A percentile compares a stretch with the other conserved stretches of the same genome.
phyloP scores from a whole-genome alignment of 345 rosid species.

The Conringia planisiliqua region DNA sequence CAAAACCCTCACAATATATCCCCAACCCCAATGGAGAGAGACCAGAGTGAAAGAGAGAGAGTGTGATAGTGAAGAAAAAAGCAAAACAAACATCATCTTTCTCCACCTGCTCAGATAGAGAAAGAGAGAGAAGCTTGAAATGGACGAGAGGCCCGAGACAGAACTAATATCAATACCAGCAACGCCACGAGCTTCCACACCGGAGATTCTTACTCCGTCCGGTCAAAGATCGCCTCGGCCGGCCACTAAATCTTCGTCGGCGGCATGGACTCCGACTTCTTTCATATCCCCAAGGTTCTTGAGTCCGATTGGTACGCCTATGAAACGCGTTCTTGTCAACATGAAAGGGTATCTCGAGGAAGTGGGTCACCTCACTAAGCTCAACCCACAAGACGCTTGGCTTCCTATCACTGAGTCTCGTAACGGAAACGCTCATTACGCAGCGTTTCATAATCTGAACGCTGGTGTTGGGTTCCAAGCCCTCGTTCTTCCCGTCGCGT shows the following conservation, averaged over 20 bases:
- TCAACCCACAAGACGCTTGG: conserved; percentile 98
- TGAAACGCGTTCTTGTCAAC: conserved; percentile 90
- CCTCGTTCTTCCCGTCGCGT: conserved; percentile 86
- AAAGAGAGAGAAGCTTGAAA: not conserved
- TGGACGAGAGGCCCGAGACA: conserved; percentile 99
- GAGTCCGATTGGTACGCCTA: conserved; percentile 96
- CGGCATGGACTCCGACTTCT: conserved; percentile 94
- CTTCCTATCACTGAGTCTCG: conserved; percentile 97
- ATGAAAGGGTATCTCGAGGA: conserved; percentile 96
- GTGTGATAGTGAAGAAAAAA: conserved; percentile 12
- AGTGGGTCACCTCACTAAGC: conserved; percentile 90
- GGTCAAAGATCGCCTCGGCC: conserved; percentile 97
- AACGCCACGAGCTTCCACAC: conserved; percentile 89
- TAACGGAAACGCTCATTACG: conserved; percentile 96
- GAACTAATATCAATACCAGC: conserved; percentile 97
- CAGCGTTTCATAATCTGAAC: conserved; percentile 94
- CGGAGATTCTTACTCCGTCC: conserved; percentile 90
- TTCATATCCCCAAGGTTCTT: conserved; percentile 91
- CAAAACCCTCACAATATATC: not conserved
- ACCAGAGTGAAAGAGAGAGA: not conserved
- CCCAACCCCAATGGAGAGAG: not conserved
- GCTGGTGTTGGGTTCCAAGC: conserved; percentile 99
- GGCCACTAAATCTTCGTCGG: conserved; percentile 57
- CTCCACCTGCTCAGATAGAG: conserved; percentile 1
- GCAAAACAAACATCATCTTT: not conserved